Percentiles rank a stretch among this genome's conserved stretches.
These are phyloP conservation scores for Cephalotrichum gorgonifer DNA, from an alignment of 2,329 filamentous ascomycete genomes.

Conservation along the genomic window DNA sequence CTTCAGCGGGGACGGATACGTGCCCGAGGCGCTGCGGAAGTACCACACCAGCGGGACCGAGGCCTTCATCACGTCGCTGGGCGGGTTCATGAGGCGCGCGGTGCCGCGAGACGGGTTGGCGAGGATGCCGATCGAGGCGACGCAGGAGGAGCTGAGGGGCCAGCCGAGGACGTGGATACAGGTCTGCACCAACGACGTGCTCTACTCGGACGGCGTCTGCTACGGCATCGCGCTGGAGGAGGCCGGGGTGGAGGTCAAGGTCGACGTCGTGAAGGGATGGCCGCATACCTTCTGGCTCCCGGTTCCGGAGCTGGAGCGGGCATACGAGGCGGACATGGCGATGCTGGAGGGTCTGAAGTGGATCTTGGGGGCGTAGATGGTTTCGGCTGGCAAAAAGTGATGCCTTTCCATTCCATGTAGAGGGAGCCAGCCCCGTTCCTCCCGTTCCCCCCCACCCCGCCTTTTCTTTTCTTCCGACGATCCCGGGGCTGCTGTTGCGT, in stretches of 20 bases:
- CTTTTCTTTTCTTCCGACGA: no score
- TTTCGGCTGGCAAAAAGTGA: no score
- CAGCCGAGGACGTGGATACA: slow-evolving; percentile 36
- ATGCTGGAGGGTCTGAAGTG: slow-evolving; percentile 31
- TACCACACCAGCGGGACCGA: slow-evolving; percentile 28
- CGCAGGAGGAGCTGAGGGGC: slow-evolving; percentile 15
- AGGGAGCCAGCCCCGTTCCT: no score
- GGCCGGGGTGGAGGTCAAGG: slow-evolving; percentile 26
- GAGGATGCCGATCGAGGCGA: slow-evolving; percentile 29
- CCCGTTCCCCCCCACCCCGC: no score
- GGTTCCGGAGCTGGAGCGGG: slow-evolving; percentile 28
- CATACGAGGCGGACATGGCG: slow-evolving; percentile 27
- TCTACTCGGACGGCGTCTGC: slow-evolving; percentile 40
- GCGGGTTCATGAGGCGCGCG: slow-evolving; percentile 19
- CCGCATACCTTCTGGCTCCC: slow-evolving; percentile 44
- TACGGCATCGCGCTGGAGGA: slow-evolving; percentile 31
- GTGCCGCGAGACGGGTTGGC: slow-evolving; percentile 28
- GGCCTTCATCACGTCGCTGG: slow-evolving; percentile 24
- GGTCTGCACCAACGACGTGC: slow-evolving; percentile 37
- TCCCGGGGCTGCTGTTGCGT: no score
- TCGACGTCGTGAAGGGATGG: slow-evolving; percentile 33
- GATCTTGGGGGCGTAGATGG: slow-evolving; percentile 13
- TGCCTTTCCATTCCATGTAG: no score
- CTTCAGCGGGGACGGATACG: slow-evolving; percentile 21
- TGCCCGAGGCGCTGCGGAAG: slow-evolving; percentile 22